A percentile compares a stretch with the other conserved stretches of the same genome.
These are phyloP conservation scores for Saccharomycopsis javanensis DNA, from an alignment of 805 yeast species.

Conservation along the genomic window DNA sequence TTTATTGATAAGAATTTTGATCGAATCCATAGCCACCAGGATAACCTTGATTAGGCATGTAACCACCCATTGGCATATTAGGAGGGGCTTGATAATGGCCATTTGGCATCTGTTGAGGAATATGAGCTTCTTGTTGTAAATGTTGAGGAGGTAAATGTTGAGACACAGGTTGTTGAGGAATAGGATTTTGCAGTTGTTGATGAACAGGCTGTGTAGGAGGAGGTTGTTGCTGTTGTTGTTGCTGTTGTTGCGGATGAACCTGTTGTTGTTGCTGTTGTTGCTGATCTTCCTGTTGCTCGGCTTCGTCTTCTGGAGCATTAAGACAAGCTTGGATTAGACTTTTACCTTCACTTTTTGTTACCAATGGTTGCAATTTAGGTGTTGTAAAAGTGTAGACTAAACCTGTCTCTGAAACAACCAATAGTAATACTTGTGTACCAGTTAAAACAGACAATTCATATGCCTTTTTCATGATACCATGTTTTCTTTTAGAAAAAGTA, in stretches of 20 bases:
- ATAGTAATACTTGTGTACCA: constrained; percentile 89
- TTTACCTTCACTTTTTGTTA: constrained; percentile 95
- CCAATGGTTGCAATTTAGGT: constrained; percentile 97
- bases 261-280: constrained; percentile 27
- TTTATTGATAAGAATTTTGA: constrained; percentile 4
- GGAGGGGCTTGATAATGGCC: constrained; percentile 13
- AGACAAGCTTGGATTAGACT: constrained; percentile 93
- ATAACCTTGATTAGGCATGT: constrained; percentile 12
- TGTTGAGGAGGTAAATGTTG: constrained; percentile 27
- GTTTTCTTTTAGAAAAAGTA: constrained; percentile 95
- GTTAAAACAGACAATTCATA: constrained; percentile 93
- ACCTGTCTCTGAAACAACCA: constrained; percentile 98
- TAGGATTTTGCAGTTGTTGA: constrained; percentile 22
- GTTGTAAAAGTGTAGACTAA: constrained; percentile 96
- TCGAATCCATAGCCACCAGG: constrained; percentile 9
- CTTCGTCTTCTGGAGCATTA: constrained; percentile 87
- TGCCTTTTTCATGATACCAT: constrained; percentile 99
- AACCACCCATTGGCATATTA: constrained; percentile 7
- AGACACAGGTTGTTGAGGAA: constrained; percentile 24
- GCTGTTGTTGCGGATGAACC: constrained; percentile 24
- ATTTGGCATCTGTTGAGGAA: constrained; percentile 24
- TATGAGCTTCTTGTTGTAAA: constrained; percentile 22
- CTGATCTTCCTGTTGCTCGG: constrained; percentile 53
- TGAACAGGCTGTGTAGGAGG: constrained; percentile 28
- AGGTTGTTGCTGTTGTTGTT: constrained; percentile 23